Base-by-base conservation (phyloP, 202 grass and related monocot genomes). In the Elaeis oleifera region DNA sequence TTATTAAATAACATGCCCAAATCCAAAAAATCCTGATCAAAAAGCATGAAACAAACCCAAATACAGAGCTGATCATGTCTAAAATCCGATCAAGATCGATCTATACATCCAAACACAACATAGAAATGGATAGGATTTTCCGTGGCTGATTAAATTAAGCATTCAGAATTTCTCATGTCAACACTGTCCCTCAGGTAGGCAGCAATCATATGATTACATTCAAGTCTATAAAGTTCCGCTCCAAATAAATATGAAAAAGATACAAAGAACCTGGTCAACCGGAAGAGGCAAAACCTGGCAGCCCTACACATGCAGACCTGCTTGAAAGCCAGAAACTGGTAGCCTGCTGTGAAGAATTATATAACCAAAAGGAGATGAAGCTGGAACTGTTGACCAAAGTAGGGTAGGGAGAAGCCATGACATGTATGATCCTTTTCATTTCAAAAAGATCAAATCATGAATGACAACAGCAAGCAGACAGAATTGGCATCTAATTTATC, bases 401-500 rank as follows among this genome's bases (percentile, higher is more conserved):
- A 62, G 52, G 27, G 26, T 0, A 16, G 57, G 60, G 60, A 29
- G 13, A 60, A 60, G 72, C 75, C 75, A 69, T 69, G 20, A 65
- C 75, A 63, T 72, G 71, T 59, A 72, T 71, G 71, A 72, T 72
- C 58, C 31, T 23, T 82, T 75, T 79, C 69, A 66, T 44, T 17
- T 11, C 36, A 44, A 44, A 63, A 76, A 72, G 73, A 73, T 72
- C 71, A 81, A 74, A 64, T 64, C 72, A 80, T 23, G 77, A 77
- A 73, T 3, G 69, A 85, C 77, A 85, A 78, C 77, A 78, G 83
- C 83, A 81, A 78, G 69, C 81, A 71, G 74, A 78, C 82, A 72
- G 49, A 82, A 75, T 79, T 87, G 75, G 84, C 84, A 51, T 87
- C 63, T 81, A 74, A 78, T 74, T 79, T 81, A 78, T 78, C 70